These are phyloP conservation scores for Tolypocladium ophioglossoides DNA, from an alignment of 2,329 filamentous ascomycete species.

Conservation along the genomic window DNA sequence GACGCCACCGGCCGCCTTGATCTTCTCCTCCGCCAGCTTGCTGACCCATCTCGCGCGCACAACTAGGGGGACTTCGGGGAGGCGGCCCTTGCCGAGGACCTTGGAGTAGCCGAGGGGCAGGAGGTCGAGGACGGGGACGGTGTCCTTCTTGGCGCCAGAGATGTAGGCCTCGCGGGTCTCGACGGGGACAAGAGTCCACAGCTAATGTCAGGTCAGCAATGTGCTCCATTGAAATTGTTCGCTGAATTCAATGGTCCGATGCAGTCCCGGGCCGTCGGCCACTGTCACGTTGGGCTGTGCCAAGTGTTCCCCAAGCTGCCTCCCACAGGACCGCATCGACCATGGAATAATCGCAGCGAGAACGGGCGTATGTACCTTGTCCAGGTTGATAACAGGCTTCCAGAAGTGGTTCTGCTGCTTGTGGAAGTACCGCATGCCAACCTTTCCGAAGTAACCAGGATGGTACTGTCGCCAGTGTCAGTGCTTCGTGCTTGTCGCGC, in stretches of 20 bases:
- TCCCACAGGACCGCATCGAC: neutral
- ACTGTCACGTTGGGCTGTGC: neutral
- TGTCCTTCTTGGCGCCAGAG: conserved; percentile 68
- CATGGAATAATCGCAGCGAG: neutral
- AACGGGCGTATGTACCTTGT: conserved; percentile 58
- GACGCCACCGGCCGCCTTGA: conserved; percentile 93
- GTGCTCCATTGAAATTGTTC: neutral
- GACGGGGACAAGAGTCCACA: conserved; percentile 87
- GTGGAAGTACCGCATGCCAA: conserved; percentile 95
- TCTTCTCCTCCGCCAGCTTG: conserved; percentile 97
- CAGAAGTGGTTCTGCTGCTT: conserved; percentile 92
- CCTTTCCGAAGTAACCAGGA: conserved; percentile 99
- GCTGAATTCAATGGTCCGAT: neutral
- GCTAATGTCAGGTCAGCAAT: conserved; percentile 40
- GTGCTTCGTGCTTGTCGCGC: conserved; percentile 5
- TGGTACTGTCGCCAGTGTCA: conserved; percentile 57
- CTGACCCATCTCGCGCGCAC: conserved; percentile 93
- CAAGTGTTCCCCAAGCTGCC: neutral
- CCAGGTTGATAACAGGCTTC: conserved; percentile 98
- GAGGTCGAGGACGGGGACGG: conserved; percentile 95
- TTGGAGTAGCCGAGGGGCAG: conserved; percentile 96
- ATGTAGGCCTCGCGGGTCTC: conserved; percentile 94
- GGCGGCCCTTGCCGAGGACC: conserved; percentile 94
- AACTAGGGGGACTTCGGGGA: conserved; percentile 87
- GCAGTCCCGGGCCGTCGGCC: neutral